Percentiles rank a stretch among this genome's conserved stretches.
Evolutionary conservation across 2,329 filamentous ascomycete genomes (phyloP).

Genomic region (Torrubiellomyces zombiae): DNA sequence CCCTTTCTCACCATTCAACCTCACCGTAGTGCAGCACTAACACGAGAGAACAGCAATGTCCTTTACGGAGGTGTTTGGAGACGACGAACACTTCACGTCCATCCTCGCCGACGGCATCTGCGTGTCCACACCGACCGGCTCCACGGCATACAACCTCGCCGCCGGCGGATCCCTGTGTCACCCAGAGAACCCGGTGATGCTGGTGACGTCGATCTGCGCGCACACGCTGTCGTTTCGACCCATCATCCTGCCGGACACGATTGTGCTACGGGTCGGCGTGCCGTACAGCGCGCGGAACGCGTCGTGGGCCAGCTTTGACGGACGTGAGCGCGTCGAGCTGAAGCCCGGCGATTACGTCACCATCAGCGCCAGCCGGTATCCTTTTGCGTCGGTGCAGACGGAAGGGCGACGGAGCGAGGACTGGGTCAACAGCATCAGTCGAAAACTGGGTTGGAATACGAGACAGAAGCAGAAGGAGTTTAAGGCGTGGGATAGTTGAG

Average conservation of each 20-base stretch:
- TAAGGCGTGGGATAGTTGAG: conserved; percentile 32
- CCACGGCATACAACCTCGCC: conserved; percentile 88
- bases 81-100: conserved; percentile 89
- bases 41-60: conserved; percentile 56
- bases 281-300: conserved; percentile 80
- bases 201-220: conserved; percentile 85
- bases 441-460: conserved; percentile 70
- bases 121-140: conserved; percentile 85
- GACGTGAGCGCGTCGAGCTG: conserved; percentile 71
- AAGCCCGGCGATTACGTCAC: conserved; percentile 69
- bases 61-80: conserved; percentile 78
- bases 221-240: conserved; percentile 90
- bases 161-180: conserved; percentile 92
- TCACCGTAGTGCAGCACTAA: too few relatives aligned
- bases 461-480: conserved; percentile 57
- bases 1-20: neutral
- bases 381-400: conserved; percentile 62
- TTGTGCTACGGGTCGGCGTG: conserved; percentile 84
- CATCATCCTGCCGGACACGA: conserved; percentile 93
- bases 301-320: conserved; percentile 97
- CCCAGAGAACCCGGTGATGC: conserved; percentile 89
- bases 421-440: conserved; percentile 67
- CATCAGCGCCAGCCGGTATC: conserved; percentile 63
- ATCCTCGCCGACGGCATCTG: conserved; percentile 86
- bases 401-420: conserved; percentile 55